These are phyloP conservation scores for Eucalyptus grandis DNA, from an alignment of 345 rosid genomes.

Conservation along the genomic window DNA sequence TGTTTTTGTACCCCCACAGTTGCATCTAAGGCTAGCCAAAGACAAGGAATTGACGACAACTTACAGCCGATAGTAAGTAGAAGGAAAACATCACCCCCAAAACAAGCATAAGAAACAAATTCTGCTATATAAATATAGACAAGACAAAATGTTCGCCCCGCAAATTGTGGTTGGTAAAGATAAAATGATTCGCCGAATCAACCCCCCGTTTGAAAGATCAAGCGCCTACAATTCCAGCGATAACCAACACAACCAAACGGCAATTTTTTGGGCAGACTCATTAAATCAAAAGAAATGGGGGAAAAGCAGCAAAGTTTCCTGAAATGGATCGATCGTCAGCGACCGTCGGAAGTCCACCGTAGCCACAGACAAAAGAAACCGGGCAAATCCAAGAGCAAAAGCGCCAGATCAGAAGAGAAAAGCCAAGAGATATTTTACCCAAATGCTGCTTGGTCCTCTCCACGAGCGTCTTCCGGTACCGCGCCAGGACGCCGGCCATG, in stretches of 20 bases:
- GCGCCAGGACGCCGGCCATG: conserved; percentile 91
- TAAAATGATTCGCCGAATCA: neutral
- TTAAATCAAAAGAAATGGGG: neutral
- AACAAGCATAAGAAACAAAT: neutral
- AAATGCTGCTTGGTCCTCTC: conserved; percentile 79
- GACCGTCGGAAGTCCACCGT: neutral
- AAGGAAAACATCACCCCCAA: neutral
- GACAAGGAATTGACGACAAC: neutral
- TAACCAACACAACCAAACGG: neutral
- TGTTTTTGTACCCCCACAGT: neutral
- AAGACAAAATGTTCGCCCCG: neutral
- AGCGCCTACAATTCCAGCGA: neutral
- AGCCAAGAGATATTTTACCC: conserved; percentile 14
- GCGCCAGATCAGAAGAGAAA: neutral
- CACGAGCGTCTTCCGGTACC: conserved; percentile 59
- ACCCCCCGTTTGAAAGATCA: neutral
- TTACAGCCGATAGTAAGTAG: neutral
- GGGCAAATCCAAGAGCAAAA: neutral
- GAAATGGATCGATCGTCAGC: neutral
- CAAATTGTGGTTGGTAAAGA: neutral
- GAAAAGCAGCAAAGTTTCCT: neutral
- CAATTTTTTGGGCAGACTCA: neutral
- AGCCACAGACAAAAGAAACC: neutral
- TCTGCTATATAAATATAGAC: neutral
- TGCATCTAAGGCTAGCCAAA: neutral